Conservation (phyloP, 1,284 basidiomycete species). For the Apiotrichum veenhuisii region DNA sequence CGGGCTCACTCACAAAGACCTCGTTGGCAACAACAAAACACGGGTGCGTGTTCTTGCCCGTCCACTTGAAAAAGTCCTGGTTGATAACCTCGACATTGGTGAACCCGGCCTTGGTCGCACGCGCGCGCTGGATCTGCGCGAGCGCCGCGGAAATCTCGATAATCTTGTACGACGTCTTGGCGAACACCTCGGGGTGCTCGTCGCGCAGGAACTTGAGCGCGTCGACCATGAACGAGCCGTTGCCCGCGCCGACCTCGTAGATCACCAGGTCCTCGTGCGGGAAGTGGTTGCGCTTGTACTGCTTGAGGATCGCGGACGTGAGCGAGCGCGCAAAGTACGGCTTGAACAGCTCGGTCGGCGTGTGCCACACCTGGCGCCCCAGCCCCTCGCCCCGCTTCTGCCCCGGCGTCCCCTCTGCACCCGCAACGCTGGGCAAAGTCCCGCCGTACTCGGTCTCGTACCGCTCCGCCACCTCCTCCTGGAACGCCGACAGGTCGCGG, state of each 20-base stretch:
- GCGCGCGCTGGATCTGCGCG: constrained; percentile 65
- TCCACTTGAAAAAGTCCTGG: constrained; percentile 84
- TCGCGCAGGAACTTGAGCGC: constrained; percentile 75
- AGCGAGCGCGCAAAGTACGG: constrained; percentile 92
- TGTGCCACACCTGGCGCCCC: constrained; percentile 96
- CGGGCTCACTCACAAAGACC: constrained; percentile 61
- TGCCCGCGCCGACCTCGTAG: constrained; percentile 97
- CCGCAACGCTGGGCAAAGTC: constrained; percentile 18
- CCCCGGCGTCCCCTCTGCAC: constrained; percentile 11
- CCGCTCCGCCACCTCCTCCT: constrained; percentile 69
- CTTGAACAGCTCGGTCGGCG: constrained; percentile 97
- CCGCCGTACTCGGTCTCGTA: constrained; percentile 55
- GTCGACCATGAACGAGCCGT: constrained; percentile 87
- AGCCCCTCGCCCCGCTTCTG: constrained; percentile 57
- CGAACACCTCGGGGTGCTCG: constrained; percentile 84
- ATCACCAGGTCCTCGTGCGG: constrained; percentile 93
- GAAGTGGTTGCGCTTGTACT: constrained; percentile 90
- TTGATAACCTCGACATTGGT: constrained; percentile 70
- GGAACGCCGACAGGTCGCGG: constrained; percentile 69
- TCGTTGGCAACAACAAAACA: constrained; percentile 94
- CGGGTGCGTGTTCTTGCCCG: constrained; percentile 65
- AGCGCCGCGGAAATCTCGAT: constrained; percentile 87
- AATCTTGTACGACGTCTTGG: constrained; percentile 76
- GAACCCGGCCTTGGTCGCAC: constrained; percentile 54
- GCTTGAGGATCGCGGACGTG: constrained; percentile 78